Conservation (phyloP, 164 flowering plant genomes). For the Litsea cubeba region DNA sequence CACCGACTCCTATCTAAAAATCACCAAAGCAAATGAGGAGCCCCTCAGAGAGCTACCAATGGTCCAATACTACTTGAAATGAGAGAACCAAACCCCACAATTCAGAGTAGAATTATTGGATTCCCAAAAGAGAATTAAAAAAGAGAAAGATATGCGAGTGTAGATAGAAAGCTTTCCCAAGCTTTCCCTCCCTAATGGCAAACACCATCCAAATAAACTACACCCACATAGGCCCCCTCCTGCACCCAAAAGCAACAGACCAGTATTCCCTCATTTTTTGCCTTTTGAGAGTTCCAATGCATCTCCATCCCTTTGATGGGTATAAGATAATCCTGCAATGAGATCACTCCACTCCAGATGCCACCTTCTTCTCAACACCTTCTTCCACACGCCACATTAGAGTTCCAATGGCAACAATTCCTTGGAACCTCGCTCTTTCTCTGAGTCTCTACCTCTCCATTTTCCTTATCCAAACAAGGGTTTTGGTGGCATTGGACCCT, state of each 20-base stretch:
- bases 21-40: neutral
- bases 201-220: slow-evolving; percentile 39
- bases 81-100: neutral
- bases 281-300: slow-evolving; percentile 77
- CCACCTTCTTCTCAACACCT: neutral
- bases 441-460: slow-evolving; percentile 11
- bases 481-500: slow-evolving; percentile 31
- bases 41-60: neutral
- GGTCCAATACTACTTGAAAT: too few species aligned
- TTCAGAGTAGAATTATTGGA: neutral
- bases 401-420: slow-evolving; percentile 55
- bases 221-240: slow-evolving; percentile 24
- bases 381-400: slow-evolving; percentile 6
- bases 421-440: slow-evolving; percentile 11
- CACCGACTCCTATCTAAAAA: neutral
- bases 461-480: slow-evolving; percentile 15
- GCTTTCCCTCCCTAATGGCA: slow-evolving; percentile 36
- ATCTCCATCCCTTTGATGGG: slow-evolving; percentile 8
- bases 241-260: slow-evolving; percentile 39
- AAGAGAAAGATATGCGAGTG: neutral
- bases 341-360: neutral
- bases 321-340: neutral
- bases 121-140: neutral
- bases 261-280: slow-evolving; percentile 27
- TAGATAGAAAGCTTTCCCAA: neutral